Base-by-base conservation (phyloP, 768 basidiomycete species). In the Tulasnella sp. region DNA sequence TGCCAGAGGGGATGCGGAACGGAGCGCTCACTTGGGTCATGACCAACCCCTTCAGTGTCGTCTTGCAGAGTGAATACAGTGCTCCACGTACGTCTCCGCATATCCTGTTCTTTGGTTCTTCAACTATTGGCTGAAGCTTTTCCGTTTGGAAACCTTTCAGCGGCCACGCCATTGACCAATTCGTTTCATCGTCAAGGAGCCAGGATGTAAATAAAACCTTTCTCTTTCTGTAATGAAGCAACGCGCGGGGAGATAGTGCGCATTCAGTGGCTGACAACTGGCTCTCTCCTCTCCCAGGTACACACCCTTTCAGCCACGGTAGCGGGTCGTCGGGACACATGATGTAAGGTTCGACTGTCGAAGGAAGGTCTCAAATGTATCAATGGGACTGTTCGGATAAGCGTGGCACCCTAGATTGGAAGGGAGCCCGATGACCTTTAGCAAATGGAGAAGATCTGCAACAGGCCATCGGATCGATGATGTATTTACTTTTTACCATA, bases 11-110 rank as follows among this genome's bases (percentile, higher is more conserved):
- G 17, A 77, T 78, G 34, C 79, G 81, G 41, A 86, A 86, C 17
- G 77, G 77, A 2, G 73, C 80, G 24, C 78, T 96, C 24, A 85
- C 88, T 44, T 77, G 82, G 64, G 78, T 83, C n/a, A 76, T 78
- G 43, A 90, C 92, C 24, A 75, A 78, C 50, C 69, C 83, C 2
- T 94, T 96, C 71, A 86, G 91, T 52, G 89, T 92, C 56, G 75
- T 87, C 30, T 75, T 84, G 17, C 79, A 84, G 67, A 73, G 77
- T 60, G 77, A 83, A 66, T 96, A 95, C 71, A 75, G 80, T 62
- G 89, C 88, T 52, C 85, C 84, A 62, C 79, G 92, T 93, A 71
- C 72, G 88, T 72, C 44, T 54, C 60, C 62, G 34, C 64, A 52
- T 62, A 62, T 58, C 63, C 60, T 49, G 34, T 60, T 30, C 56